Percentiles rank a stretch among this genome's conserved stretches.
These are phyloP conservation scores for Psilocybe mexicana DNA, from an alignment of 1,284 basidiomycete genomes.

Conservation along the genomic window DNA sequence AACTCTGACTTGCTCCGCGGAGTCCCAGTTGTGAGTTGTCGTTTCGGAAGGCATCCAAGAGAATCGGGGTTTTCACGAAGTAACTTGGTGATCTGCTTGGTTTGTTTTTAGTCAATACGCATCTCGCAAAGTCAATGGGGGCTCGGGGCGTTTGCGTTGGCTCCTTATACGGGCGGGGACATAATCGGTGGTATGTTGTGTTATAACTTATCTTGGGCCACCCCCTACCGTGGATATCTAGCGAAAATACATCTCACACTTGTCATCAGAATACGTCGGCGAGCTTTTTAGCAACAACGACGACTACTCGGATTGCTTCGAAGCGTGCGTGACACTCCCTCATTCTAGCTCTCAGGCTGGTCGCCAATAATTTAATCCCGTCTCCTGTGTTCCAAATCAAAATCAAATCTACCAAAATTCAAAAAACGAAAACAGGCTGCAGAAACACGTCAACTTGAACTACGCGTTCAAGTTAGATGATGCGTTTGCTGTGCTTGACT, in stretches of 20 bases:
- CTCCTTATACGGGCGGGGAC: slow-evolving; percentile 29
- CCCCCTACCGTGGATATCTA: no score
- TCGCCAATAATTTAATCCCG: no score
- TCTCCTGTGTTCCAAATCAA: not conserved
- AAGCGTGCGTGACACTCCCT: not conserved
- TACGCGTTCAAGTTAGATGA: slow-evolving; percentile 42
- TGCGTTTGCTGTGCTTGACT: slow-evolving; percentile 36
- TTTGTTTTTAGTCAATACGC: slow-evolving; percentile 30
- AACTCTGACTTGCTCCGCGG: slow-evolving; percentile 42
- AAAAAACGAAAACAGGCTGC: slow-evolving; percentile 23
- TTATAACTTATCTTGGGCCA: not conserved
- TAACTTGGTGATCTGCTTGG: no score
- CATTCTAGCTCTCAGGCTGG: no score
- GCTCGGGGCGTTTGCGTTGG: slow-evolving; percentile 46
- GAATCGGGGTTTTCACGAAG: no score
- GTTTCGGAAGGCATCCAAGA: no score
- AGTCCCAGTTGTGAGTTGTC: slow-evolving; percentile 30
- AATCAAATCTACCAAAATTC: not conserved
- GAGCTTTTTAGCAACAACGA: slow-evolving; percentile 35
- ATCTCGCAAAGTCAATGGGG: slow-evolving; percentile 40
- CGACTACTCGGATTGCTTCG: slow-evolving; percentile 21
- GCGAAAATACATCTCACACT: no score
- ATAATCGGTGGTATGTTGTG: slow-evolving; percentile 43
- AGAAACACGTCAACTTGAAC: slow-evolving; percentile 38
- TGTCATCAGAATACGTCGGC: slow-evolving; percentile 50